Base-by-base conservation (phyloP, 352 stramenopile species). In the Phytophthora agathidicida region DNA sequence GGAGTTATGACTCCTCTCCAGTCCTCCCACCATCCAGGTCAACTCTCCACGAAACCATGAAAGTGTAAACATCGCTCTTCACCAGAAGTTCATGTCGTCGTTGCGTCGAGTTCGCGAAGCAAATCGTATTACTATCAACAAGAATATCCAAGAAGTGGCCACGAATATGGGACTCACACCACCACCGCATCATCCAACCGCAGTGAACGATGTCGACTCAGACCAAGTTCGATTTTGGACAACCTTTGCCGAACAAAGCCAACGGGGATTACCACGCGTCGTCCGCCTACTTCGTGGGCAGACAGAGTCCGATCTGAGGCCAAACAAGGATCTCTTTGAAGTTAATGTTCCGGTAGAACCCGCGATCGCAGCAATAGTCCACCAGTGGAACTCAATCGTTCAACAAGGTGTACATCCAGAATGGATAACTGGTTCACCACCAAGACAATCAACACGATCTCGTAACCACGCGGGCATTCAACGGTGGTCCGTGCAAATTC, bases 321-420 rank as follows among this genome's bases (percentile, higher is more conserved):
- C 54, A 2, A 64, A 56, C 45, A 64, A 64, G n/a, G 33, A 52
- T 23, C 23, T 64, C 3, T 55, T 24, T 16, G 23, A 45, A n/a
- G 20, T 55, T 2, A 11, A n/a, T 9, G 11, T 17, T 3, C 31
- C 54, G 13, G 10, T 19, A 0, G 45, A 64, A 3, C 24, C 26
- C 2, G 5, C 19, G 2, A 1, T 49, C 0, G 7, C 7, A 14
- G 8, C 35, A 7, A 41, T 16, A 0, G 10, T 57, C 20, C 0
- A 19, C 2, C 1, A 48, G 7, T 64, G 54, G 54, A 57, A 64
- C 30, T 4, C 49, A 4, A 54, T 64, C 2, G 54, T 56, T 8
- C 36, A 9, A 6, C 19, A 64, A 1, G 54, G 54, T 10, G 54
- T 64, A 0, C 7, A 7, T 0, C 44, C 54, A 5, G 19, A 16